phyloP scores from a whole-genome alignment of 2,329 filamentous ascomycete species.

The Laburnicola sp. region DNA sequence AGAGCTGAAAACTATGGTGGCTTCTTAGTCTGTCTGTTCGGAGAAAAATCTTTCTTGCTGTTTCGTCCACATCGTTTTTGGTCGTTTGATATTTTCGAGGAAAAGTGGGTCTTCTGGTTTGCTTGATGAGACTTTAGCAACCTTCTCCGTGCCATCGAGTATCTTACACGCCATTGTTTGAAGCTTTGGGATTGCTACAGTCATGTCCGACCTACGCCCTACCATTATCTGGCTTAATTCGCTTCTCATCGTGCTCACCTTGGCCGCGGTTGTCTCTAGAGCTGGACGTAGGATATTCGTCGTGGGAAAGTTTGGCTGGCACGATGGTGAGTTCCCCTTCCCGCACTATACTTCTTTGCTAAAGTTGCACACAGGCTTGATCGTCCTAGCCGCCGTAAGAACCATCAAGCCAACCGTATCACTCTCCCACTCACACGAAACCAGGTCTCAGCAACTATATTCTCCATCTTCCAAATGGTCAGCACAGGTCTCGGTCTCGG shows the following conservation, averaged over 20 bases:
- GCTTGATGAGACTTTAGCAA: too few relatives aligned
- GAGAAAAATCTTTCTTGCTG: not conserved
- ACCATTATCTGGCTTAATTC: slow-evolving; percentile 31
- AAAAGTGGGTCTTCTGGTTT: too few relatives aligned
- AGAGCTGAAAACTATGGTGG: not conserved
- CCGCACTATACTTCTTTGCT: not conserved
- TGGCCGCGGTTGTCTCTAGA: slow-evolving; percentile 27
- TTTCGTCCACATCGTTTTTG: too few relatives aligned
- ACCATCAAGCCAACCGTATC: slow-evolving; percentile 9
- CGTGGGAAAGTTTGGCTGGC: slow-evolving; percentile 28
- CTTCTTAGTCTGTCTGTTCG: not conserved
- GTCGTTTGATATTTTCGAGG: too few relatives aligned
- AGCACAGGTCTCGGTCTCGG: slow-evolving; percentile 31
- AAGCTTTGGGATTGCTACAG: slow-evolving; percentile 18
- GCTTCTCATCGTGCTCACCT: slow-evolving; percentile 29
- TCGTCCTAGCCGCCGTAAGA: slow-evolving; percentile 26
- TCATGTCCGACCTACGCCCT: slow-evolving; percentile 20
- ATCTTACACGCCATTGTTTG: not conserved
- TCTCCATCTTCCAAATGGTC: slow-evolving; percentile 30
- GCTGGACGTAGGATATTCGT: slow-evolving; percentile 27
- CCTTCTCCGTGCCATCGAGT: not conserved
- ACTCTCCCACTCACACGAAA: not conserved
- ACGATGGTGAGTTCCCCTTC: slow-evolving; percentile 33
- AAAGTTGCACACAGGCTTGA: slow-evolving; percentile 22
- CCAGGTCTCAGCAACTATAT: slow-evolving; percentile 23